Evolutionary conservation across 2,329 filamentous ascomycete genomes (phyloP).

Genomic region (Pestalotiopsis sp.): DNA sequence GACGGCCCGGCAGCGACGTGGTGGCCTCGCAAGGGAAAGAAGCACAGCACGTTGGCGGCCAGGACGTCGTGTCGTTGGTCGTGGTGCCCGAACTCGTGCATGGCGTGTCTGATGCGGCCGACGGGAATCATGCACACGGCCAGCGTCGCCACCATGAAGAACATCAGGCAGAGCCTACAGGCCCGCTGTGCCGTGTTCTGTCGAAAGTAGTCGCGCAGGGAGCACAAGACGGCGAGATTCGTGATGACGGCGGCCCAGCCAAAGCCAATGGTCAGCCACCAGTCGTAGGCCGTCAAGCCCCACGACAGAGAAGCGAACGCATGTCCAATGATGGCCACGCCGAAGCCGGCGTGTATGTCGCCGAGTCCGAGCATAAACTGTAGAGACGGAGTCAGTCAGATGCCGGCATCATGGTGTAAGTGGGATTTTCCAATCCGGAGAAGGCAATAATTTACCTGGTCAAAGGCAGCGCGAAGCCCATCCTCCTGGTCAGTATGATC

Average conservation of each 20-base stretch:
- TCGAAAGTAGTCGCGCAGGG: constrained; percentile 23
- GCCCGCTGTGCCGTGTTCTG: constrained; percentile 21
- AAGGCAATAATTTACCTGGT: constrained; percentile 18
- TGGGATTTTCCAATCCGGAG: not conserved
- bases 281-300: constrained; percentile 26
- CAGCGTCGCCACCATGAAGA: constrained; percentile 21
- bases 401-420: not conserved
- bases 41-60: constrained; percentile 24
- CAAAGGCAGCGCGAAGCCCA: constrained; percentile 17
- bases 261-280: constrained; percentile 28
- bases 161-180: constrained; percentile 22
- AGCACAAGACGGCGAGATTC: constrained; percentile 24
- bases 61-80: constrained; percentile 17
- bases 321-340: constrained; percentile 25
- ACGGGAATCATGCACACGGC: constrained; percentile 28
- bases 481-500: not conserved
- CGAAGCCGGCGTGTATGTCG: constrained; percentile 27
- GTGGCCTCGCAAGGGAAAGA: constrained; percentile 20
- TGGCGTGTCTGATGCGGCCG: constrained; percentile 21
- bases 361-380: constrained; percentile 24
- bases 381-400: constrained; percentile 10
- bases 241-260: constrained; percentile 28
- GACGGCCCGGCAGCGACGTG: constrained; percentile 6
- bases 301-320: constrained; percentile 21
- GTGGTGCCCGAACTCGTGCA: constrained; percentile 19